Percentiles rank a stretch among this genome's conserved stretches.
These are phyloP conservation scores for Mucor plumbeus DNA, from an alignment of 371 early-diverging fungal species.

Conservation along the genomic window DNA sequence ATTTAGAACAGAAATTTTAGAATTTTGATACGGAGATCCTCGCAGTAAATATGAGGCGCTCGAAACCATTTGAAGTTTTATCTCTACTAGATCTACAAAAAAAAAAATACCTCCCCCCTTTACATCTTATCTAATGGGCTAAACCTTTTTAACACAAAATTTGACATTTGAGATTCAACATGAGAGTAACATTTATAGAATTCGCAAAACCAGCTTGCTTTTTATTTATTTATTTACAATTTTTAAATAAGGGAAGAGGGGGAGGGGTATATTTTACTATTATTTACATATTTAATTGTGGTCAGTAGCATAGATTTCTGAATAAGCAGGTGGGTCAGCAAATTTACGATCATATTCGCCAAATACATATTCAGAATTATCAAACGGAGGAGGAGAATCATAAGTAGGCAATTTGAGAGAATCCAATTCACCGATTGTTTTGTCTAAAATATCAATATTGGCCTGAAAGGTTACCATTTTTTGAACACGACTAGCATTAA, in stretches of 20 bases:
- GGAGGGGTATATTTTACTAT: not conserved
- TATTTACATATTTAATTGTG: not conserved
- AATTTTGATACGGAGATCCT: too few relatives aligned
- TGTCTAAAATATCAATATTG: slow-evolving; percentile 20
- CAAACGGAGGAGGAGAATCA: slow-evolving; percentile 28
- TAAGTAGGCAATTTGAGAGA: slow-evolving; percentile 21
- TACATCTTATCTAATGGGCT: too few relatives aligned
- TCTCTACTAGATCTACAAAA: too few relatives aligned
- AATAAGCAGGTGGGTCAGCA: slow-evolving; percentile 18
- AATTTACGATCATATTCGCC: slow-evolving; percentile 26
- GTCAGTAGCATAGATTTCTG: slow-evolving; percentile 6
- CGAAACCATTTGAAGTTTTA: too few relatives aligned
- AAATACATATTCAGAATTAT: slow-evolving; percentile 12
- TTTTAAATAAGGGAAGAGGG: not conserved
- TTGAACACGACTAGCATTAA: not conserved
- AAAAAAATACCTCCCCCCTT: too few relatives aligned
- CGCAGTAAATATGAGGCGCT: too few relatives aligned
- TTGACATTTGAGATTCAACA: not conserved
- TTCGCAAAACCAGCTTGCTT: too few relatives aligned
- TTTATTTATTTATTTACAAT: not conserved
- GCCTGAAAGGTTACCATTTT: slow-evolving; percentile 23
- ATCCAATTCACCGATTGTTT: slow-evolving; percentile 14
- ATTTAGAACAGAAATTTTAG: too few relatives aligned
- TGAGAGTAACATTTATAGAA: not conserved
- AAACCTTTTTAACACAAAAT: too few relatives aligned